These are phyloP conservation scores for Vigna mungo DNA, from an alignment of 306 rosid genomes.

Conservation along the genomic window DNA sequence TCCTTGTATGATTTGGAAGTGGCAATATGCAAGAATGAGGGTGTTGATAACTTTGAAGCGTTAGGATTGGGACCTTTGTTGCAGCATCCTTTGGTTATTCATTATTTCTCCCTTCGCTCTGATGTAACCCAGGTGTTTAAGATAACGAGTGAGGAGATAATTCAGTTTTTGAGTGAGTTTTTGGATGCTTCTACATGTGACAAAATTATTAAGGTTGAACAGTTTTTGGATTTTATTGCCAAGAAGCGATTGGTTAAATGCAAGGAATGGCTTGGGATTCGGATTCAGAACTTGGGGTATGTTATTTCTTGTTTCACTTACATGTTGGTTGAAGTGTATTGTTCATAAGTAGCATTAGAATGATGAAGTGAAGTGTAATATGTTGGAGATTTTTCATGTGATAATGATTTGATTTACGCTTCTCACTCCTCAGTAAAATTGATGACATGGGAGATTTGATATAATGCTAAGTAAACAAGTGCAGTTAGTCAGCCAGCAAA, in stretches of 20 bases:
- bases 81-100: conserved; percentile 75
- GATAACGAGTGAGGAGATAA: conserved; percentile 66
- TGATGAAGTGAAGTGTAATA: conserved; percentile 4
- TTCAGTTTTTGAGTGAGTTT: conserved; percentile 55
- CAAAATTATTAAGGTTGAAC: conserved; percentile 58
- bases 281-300: conserved; percentile 81
- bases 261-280: conserved; percentile 80
- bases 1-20: conserved; percentile 81
- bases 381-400: conserved; percentile 12
- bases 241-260: conserved; percentile 53
- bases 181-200: conserved; percentile 38
- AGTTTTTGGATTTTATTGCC: conserved; percentile 78
- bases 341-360: not conserved
- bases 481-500: not conserved
- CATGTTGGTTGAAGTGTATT: not conserved
- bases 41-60: conserved; percentile 69
- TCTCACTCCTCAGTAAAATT: not conserved
- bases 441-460: not conserved
- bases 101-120: conserved; percentile 68
- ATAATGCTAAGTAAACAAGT: conserved; percentile 3
- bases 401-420: conserved; percentile 23
- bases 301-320: conserved; percentile 45
- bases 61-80: conserved; percentile 86
- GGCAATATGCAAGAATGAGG: conserved; percentile 78
- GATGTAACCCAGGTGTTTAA: conserved; percentile 62